Base-by-base conservation (phyloP, 345 rosid genomes). In the Passiflora organensis region DNA sequence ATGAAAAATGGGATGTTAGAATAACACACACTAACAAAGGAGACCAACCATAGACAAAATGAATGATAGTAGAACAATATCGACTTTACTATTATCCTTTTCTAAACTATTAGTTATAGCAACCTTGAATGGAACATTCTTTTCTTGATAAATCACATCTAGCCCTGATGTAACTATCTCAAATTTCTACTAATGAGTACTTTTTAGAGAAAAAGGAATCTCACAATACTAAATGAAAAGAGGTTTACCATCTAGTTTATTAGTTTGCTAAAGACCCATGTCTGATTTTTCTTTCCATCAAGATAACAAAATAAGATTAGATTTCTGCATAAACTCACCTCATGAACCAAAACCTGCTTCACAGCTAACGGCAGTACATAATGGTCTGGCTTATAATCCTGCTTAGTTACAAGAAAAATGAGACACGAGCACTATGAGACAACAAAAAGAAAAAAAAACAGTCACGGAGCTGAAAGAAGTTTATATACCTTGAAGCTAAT, bases 261-360 rank as follows among this genome's bases (percentile, higher is more conserved):
- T 6, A 23, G 34, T 28, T 8, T 28, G 8, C 34, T 28, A 28
- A 28, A 28, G 34, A 28, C 34, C 34, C 3, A 28, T 8, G 3
- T 28, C 34, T 2, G 34, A 2, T 28, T 28, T 28, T 28, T 28
- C 5, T 8, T 28, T 28, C 19, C 39, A 18, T 28, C 34, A 28
- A 28, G 34, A 28, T 28, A 3, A 8, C 34, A 28, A 28, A 28
- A 28, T 2, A 2, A 28, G 34, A 48, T 41, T 43, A 23, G n/a
- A 55, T 13, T 19, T 4, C 13, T 21, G 38, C 12, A 51, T 16
- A 43, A 28, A 49, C 85, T 68, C 67, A 89, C 95, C 83, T 91
- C 99, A 59, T 89, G 96, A 68, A 78, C 70, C 75, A 89, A 68
- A 68, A 86, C 72, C 76, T 86, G 96, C 80, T 89, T 93, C 89